These are phyloP conservation scores for Lyophyllum decastes DNA, from an alignment of 768 basidiomycete species.

Conservation along the genomic window DNA sequence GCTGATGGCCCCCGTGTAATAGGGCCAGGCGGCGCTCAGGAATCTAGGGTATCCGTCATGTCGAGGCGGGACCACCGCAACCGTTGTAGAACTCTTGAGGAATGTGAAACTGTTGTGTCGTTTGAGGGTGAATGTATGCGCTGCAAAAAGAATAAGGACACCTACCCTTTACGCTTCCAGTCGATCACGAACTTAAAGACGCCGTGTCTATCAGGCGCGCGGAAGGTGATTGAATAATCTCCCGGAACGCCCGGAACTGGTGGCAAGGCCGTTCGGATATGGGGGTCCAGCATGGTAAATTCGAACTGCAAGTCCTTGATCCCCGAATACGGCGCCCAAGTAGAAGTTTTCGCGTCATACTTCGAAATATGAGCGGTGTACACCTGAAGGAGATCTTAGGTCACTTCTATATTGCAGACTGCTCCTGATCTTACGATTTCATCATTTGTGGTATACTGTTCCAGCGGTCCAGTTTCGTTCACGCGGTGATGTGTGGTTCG, in stretches of 20 bases:
- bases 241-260: conserved; percentile 59
- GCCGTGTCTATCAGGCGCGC: conserved; percentile 92
- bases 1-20: conserved; percentile 89
- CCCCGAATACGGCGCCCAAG: conserved; percentile 74
- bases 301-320: conserved; percentile 87
- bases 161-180: conserved; percentile 87
- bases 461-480: conserved; percentile 60
- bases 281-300: conserved; percentile 99
- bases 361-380: conserved; percentile 75
- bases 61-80: conserved; percentile 88
- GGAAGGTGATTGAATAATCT: conserved; percentile 82
- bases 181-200: conserved; percentile 97
- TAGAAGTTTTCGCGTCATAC: conserved; percentile 52
- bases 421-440: conserved; percentile 56
- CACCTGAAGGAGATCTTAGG: conserved; percentile 44
- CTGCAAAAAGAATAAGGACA: neutral
- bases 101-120: conserved; percentile 59
- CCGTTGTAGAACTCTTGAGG: conserved; percentile 71
- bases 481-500: conserved; percentile 70
- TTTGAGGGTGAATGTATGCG: neutral
- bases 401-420: neutral
- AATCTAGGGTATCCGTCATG: conserved; percentile 97
- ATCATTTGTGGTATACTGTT: conserved; percentile 86
- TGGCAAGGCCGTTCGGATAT: conserved; percentile 78
- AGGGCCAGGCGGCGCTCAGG: conserved; percentile 94